Percentiles rank a stretch among this genome's conserved stretches.
Evolutionary conservation across 164 flowering plant species (phyloP).

Genomic region (Macadamia integrifolia): DNA sequence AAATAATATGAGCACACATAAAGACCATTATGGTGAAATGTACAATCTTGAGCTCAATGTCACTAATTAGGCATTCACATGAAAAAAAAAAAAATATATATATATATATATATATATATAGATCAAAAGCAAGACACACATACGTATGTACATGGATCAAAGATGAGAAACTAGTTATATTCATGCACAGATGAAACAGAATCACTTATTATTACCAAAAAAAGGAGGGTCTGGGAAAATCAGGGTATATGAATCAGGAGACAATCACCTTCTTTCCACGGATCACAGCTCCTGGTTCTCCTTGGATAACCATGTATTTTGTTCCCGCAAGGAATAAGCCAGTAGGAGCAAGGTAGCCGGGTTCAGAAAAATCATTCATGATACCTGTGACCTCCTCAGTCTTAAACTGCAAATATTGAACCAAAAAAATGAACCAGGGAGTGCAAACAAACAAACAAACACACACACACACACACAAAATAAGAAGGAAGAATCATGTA

Average conservation of each 20-base stretch:
- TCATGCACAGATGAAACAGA: background rate
- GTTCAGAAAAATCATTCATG: slow-evolving; percentile 47
- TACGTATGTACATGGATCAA: too few relatives aligned
- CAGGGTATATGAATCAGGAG: background rate
- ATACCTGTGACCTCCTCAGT: slow-evolving; percentile 39
- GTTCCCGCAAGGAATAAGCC: slow-evolving; percentile 48
- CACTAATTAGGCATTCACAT: too few relatives aligned
- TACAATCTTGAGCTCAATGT: too few relatives aligned
- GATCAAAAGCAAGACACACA: too few relatives aligned
- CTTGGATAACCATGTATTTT: slow-evolving; percentile 59
- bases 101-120: too few relatives aligned
- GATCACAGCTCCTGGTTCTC: slow-evolving; percentile 58
- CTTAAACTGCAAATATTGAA: slow-evolving; percentile 33
- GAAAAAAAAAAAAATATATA: too few relatives aligned
- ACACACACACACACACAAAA: background rate
- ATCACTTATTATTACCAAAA: too few relatives aligned
- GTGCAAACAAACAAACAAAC: background rate
- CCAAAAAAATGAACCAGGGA: background rate
- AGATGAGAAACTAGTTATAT: too few relatives aligned
- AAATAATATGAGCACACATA: too few relatives aligned
- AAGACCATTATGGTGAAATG: too few relatives aligned
- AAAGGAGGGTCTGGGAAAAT: background rate
- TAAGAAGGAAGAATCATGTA: background rate
- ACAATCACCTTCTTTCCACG: slow-evolving; percentile 54
- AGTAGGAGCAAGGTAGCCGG: slow-evolving; percentile 58